These are phyloP conservation scores for Melaleuca alternifolia DNA, from an alignment of 345 rosid genomes.

Conservation along the genomic window DNA sequence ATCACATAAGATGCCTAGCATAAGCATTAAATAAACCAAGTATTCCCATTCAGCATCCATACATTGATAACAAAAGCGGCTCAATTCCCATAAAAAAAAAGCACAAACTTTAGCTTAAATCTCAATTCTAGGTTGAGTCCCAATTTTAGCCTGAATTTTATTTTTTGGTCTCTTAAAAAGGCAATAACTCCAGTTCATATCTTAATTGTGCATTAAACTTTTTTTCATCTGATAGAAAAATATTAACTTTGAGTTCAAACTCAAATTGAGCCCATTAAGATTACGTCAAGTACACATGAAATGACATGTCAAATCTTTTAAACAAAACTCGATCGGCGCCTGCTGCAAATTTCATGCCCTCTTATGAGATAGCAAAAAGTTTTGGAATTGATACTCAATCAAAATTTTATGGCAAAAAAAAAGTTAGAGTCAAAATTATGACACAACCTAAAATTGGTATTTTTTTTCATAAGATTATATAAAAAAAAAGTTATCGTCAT, in stretches of 20 bases:
- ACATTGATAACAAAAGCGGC: neutral
- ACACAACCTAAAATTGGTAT: neutral
- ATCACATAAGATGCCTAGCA: fast-evolving
- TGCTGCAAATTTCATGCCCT: fast-evolving
- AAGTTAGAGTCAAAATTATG: neutral
- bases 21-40: neutral
- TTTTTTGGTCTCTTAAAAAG: neutral
- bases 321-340: neutral
- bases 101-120: too few relatives aligned
- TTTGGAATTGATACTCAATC: fast-evolving
- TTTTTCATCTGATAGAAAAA: neutral
- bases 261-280: fast-evolving
- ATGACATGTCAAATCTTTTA: too few relatives aligned
- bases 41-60: neutral
- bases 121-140: too few relatives aligned
- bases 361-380: neutral
- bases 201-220: neutral
- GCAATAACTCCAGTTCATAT: neutral
- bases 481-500: too few relatives aligned
- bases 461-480: too few relatives aligned
- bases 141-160: neutral
- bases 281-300: too few relatives aligned
- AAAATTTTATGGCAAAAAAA: neutral
- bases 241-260: neutral
- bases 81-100: too few relatives aligned